These are phyloP conservation scores for Quercus ilex DNA, from an alignment of 306 rosid genomes.

Conservation along the genomic window DNA sequence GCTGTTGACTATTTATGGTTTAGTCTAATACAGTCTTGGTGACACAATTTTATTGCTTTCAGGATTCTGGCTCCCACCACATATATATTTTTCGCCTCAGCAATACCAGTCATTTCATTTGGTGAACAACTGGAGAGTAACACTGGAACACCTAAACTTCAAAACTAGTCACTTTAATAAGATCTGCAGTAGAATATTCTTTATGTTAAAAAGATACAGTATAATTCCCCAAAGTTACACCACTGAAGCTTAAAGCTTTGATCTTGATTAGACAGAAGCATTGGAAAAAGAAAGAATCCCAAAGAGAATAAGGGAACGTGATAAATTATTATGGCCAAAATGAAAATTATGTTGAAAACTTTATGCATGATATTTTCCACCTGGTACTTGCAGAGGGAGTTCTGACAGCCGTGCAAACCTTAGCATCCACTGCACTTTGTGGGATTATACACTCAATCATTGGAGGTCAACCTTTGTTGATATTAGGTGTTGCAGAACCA, in stretches of 20 bases:
- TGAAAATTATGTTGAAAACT: neutral
- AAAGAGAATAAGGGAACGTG: neutral
- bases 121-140: slow-evolving; percentile 77
- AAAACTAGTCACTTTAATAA: neutral
- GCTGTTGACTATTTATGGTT: neutral
- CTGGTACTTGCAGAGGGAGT: slow-evolving; percentile 61
- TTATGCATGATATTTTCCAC: neutral
- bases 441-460: slow-evolving; percentile 84
- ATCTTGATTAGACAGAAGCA: neutral
- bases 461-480: slow-evolving; percentile 92
- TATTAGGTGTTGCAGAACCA: slow-evolving; percentile 95
- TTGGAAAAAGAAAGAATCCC: neutral
- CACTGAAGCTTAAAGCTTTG: neutral
- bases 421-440: slow-evolving; percentile 81
- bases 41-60: slow-evolving; percentile 17
- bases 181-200: slow-evolving; percentile 20
- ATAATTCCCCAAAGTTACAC: neutral
- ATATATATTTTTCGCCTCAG: slow-evolving; percentile 79
- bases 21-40: neutral
- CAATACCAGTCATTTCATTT: slow-evolving; percentile 81
- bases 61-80: slow-evolving; percentile 94
- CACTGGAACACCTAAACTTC: slow-evolving; percentile 42
- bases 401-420: slow-evolving; percentile 89
- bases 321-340: neutral
- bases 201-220: neutral